These are phyloP conservation scores for Heteromeles arbutifolia DNA, from an alignment of 306 rosid genomes.

Conservation along the genomic window DNA sequence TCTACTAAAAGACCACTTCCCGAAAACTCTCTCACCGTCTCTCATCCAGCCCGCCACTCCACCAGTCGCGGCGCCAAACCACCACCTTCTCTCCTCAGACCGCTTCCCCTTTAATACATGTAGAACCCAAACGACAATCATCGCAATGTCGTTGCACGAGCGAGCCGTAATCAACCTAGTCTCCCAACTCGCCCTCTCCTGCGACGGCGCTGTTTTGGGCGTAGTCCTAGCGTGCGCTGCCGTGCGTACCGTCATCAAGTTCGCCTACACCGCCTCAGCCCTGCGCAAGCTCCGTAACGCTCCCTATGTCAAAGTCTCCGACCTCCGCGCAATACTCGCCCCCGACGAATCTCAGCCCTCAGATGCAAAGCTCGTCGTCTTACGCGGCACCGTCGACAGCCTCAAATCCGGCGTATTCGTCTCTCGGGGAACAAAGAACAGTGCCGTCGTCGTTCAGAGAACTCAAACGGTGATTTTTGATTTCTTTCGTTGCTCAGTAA, in stretches of 20 bases:
- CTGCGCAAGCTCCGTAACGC: constrained; percentile 46
- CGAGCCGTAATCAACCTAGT: constrained; percentile 56
- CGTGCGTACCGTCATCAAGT: constrained; percentile 46
- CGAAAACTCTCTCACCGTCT: not conserved
- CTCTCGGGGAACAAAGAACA: constrained; percentile 58
- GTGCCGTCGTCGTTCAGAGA: constrained; percentile 62
- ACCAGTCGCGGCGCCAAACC: not conserved
- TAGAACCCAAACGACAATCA: not conserved
- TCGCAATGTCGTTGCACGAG: constrained; percentile 59
- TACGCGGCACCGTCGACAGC: constrained; percentile 61
- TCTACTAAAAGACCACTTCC: not conserved
- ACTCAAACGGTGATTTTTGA: constrained; percentile 60
- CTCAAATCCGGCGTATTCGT: constrained; percentile 38
- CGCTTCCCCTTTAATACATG: not conserved
- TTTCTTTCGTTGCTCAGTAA: not conserved
- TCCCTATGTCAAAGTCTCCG: constrained; percentile 57
- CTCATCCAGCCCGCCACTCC: not conserved
- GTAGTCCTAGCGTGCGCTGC: constrained; percentile 59
- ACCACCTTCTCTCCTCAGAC: too few species aligned
- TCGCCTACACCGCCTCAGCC: constrained; percentile 39
- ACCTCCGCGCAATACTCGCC: constrained; percentile 58
- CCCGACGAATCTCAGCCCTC: constrained; percentile 7
- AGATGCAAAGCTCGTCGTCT: constrained; percentile 36
- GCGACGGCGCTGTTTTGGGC: constrained; percentile 87
- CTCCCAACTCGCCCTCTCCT: constrained; percentile 57